Base-by-base conservation (phyloP, 2,329 filamentous ascomycete species). In the Aschersonia sp. region DNA sequence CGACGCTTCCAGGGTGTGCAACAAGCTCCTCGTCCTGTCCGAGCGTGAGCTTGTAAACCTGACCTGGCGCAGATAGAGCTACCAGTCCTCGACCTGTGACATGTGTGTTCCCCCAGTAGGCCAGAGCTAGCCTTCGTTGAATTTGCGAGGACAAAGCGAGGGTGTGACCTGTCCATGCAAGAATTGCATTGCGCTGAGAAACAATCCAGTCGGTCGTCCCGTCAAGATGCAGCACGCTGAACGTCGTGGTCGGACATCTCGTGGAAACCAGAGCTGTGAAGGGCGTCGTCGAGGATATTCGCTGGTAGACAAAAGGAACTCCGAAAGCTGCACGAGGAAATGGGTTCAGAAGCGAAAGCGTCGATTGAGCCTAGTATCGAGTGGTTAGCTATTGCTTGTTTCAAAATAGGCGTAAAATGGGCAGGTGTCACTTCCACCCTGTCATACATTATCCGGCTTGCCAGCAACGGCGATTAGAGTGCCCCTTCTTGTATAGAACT, bases 161-260 rank as follows among this genome's bases (percentile, higher is more conserved):
- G 1, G 87, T 88, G 62, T 94, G 86, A 31, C 92, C 92, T 0
- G 90, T 95, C 92, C 92, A 98, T 47, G 92, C 92, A n/a, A 97
- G 73, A 47, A 98, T 72, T 1, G 88, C 88, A 54, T 86, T 83
- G 52, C 87, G 77, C 62, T 97, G 89, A 6, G 87, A 77, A 7
- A 98, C 71, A 72, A 95, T 86, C 90, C 92, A 98, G 67, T 98
- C 92, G 49, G 88, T 82, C 5, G 88, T 87, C 49, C 92, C 92
- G 68, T 98, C 88, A 45, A 98, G 77, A 61, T 90, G 84, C 30
- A 98, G 74, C 6, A 94, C 79, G 10, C 85, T 81, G 56, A 98
- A 89, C 5, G 88, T 89, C 1, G 89, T 92, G 46, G 83, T 81
- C 5, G 87, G 80, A 5, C 87, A 87, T 62, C 88, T 92, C 30